These are phyloP conservation scores for Urtica urens DNA, from an alignment of 306 rosid species.

Conservation along the genomic window DNA sequence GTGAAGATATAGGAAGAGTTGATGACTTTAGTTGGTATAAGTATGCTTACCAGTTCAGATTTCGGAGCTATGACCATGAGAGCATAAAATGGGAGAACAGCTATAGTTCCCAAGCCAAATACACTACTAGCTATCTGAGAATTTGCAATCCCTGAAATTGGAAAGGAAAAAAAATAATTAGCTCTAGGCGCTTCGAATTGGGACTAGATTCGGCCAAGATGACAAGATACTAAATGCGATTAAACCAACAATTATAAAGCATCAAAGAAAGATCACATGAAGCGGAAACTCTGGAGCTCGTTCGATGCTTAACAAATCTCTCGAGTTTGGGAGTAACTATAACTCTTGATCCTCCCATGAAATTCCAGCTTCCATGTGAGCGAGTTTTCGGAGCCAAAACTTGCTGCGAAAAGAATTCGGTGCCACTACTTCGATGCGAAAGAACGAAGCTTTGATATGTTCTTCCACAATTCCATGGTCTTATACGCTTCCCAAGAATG, in stretches of 20 bases:
- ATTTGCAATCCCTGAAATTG: slow-evolving; percentile 44
- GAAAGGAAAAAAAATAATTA: not conserved
- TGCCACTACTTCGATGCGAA: slow-evolving; percentile 27
- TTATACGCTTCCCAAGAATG: slow-evolving; percentile 30
- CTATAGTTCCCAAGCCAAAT: slow-evolving; percentile 70
- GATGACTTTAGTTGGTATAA: too few relatives aligned
- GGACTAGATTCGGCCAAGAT: not conserved
- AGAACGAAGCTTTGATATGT: slow-evolving; percentile 22
- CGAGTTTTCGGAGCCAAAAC: slow-evolving; percentile 16
- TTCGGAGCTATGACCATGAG: slow-evolving; percentile 94
- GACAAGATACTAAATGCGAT: not conserved
- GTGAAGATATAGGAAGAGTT: too few relatives aligned
- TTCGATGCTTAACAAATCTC: slow-evolving; percentile 24
- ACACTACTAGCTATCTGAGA: slow-evolving; percentile 64
- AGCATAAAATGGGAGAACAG: slow-evolving; percentile 87
- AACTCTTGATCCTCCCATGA: slow-evolving; percentile 63
- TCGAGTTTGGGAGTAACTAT: slow-evolving; percentile 37
- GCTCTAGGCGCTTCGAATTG: too few relatives aligned
- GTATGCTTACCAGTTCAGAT: slow-evolving; percentile 55
- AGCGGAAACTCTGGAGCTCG: slow-evolving; percentile 34
- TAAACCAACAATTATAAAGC: not conserved
- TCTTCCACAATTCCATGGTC: slow-evolving; percentile 23
- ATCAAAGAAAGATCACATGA: slow-evolving; percentile 46
- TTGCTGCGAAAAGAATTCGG: slow-evolving; percentile 27
- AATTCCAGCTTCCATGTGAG: slow-evolving; percentile 51